A percentile compares a stretch with the other conserved stretches of the same genome.
Conservation (phyloP, 1,284 basidiomycete genomes). For the Rhodotorula sp. region DNA sequence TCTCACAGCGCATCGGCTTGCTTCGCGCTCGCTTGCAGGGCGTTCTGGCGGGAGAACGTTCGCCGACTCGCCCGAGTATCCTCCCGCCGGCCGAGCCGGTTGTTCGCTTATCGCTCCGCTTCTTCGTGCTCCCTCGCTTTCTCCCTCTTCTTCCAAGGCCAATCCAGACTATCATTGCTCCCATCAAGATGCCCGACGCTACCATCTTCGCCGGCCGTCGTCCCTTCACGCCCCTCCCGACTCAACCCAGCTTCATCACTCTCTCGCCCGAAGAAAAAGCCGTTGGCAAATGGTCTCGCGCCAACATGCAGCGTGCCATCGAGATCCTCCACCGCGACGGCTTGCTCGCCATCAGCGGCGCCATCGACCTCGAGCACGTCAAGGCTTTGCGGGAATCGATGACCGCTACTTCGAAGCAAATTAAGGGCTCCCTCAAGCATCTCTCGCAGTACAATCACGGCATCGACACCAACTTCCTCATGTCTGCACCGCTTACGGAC, state of each 20-base stretch:
- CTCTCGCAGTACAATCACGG: constrained; percentile 2
- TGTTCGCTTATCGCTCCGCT: background rate
- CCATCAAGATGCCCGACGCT: background rate
- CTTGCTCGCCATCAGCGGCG: background rate
- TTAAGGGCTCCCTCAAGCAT: constrained; percentile 1
- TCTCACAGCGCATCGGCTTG: background rate
- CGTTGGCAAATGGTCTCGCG: constrained; percentile 7
- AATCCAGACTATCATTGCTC: no score
- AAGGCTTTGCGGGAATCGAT: background rate
- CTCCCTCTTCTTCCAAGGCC: no score
- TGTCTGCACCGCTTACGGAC: constrained; percentile 3
- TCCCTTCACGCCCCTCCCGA: background rate
- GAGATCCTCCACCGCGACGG: constrained; percentile 18
- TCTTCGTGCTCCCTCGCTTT: background rate
- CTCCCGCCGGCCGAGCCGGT: background rate
- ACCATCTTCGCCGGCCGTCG: background rate
- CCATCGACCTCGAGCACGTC: constrained; percentile 1
- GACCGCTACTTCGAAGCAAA: background rate
- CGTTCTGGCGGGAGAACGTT: background rate
- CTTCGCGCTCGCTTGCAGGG: background rate
- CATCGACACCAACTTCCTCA: constrained; percentile 4
- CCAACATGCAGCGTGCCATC: constrained; percentile 5
- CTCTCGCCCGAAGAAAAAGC: constrained; percentile 11
- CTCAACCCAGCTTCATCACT: constrained; percentile 1
- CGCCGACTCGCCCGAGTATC: no score